These are phyloP conservation scores for Stachybotrys elegans DNA, from an alignment of 2,329 filamentous ascomycete species.

Conservation along the genomic window DNA sequence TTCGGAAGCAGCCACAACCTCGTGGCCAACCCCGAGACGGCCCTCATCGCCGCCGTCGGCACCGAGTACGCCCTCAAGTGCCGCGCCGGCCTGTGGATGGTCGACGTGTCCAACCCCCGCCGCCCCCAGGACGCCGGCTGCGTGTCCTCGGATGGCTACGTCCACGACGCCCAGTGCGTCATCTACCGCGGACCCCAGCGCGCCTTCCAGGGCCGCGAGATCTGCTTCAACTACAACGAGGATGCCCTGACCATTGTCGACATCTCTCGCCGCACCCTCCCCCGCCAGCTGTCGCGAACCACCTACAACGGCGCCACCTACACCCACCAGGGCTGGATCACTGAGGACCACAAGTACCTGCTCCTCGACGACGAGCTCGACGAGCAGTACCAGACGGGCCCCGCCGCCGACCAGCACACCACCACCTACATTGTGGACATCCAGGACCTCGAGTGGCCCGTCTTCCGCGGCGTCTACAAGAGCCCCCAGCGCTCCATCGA, in stretches of 20 bases:
- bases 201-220: neutral
- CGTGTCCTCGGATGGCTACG: conserved; percentile 43
- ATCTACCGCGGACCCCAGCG: conserved; percentile 44
- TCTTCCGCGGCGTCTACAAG: conserved; percentile 33
- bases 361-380: conserved; percentile 49
- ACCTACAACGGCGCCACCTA: conserved; percentile 48
- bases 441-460: conserved; percentile 28
- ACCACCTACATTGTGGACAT: conserved; percentile 45
- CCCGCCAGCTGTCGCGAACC: conserved; percentile 43
- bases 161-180: conserved; percentile 49
- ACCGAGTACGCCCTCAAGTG: conserved; percentile 35
- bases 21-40: conserved; percentile 41
- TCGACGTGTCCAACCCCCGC: conserved; percentile 44
- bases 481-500: conserved; percentile 33
- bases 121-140: conserved; percentile 45
- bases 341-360: conserved; percentile 36
- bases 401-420: neutral
- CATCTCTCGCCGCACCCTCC: conserved; percentile 38
- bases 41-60: conserved; percentile 38
- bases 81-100: conserved; percentile 45
- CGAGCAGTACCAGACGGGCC: conserved; percentile 31
- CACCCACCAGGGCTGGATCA: conserved; percentile 51
- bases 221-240: conserved; percentile 7
- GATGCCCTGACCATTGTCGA: conserved; percentile 12
- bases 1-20: conserved; percentile 38